Conservation (phyloP, 179 eudicot genomes). For the Amaranthus tricolor region DNA sequence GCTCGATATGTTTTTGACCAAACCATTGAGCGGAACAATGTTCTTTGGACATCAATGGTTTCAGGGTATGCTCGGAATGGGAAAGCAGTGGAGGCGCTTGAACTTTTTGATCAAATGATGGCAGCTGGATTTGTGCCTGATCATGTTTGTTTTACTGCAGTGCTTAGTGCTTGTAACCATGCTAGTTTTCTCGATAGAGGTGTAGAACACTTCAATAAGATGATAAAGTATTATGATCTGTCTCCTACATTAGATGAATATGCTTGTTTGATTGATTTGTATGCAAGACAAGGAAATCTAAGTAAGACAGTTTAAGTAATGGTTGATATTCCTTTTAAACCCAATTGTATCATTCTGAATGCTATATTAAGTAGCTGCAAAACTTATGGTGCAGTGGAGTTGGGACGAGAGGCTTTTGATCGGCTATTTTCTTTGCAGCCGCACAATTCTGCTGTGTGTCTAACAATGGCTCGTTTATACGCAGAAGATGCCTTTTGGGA, state of each 20-base stretch:
- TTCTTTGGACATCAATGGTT: conserved; percentile 38
- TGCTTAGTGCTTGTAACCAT: conserved; percentile 44
- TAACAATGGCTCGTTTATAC: conserved; percentile 33
- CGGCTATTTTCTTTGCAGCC: conserved; percentile 36
- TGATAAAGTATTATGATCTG: conserved; percentile 33
- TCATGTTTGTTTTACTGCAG: conserved; percentile 44
- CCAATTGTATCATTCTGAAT: conserved; percentile 41
- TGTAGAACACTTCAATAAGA: conserved; percentile 36
- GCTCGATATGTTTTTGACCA: conserved; percentile 29
- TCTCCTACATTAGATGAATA: conserved; percentile 45
- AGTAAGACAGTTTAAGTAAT: conserved; percentile 31
- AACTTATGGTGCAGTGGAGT: conserved; percentile 37
- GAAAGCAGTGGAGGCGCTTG: conserved; percentile 36
- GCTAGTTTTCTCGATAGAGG: conserved; percentile 43
- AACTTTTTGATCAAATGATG: conserved; percentile 36
- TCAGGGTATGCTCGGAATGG: conserved; percentile 41
- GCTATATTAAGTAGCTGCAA: conserved; percentile 45
- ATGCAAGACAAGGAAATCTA: conserved; percentile 41
- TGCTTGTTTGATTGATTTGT: conserved; percentile 44
- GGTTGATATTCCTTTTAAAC: conserved; percentile 39
- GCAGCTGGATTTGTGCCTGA: conserved; percentile 32
- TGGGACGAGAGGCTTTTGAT: conserved; percentile 32
- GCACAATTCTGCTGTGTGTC: conserved; percentile 32
- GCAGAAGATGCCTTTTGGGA: conserved; percentile 43
- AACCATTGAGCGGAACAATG: conserved; percentile 25